Evolutionary conservation across 2,329 filamentous ascomycete genomes (phyloP).

Genomic region (Phyllosticta ampelicida): DNA sequence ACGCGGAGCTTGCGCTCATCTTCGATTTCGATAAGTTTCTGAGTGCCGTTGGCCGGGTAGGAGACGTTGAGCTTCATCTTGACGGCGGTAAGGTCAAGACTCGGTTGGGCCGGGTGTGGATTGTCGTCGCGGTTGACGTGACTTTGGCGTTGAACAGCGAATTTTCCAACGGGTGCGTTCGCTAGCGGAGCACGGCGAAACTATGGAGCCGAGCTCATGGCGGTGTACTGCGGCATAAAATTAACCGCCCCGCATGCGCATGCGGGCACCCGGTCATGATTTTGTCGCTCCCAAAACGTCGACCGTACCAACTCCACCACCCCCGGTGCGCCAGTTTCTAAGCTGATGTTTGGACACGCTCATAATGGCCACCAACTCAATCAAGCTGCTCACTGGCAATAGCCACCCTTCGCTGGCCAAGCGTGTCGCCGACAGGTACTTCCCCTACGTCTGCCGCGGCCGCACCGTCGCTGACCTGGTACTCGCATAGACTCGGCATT

Average conservation of each 20-base stretch:
- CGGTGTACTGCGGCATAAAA: slow-evolving; percentile 4
- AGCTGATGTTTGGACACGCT: not conserved
- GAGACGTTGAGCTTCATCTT: slow-evolving; percentile 69
- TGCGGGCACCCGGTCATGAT: slow-evolving; percentile 1
- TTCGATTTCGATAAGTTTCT: slow-evolving; percentile 98
- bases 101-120: slow-evolving; percentile 4
- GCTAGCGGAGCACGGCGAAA: slow-evolving; percentile 9
- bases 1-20: slow-evolving; percentile 98
- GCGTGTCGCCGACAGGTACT: slow-evolving; percentile 55
- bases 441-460: slow-evolving; percentile 1
- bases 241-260: not conserved
- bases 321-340: not conserved
- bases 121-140: slow-evolving; percentile 10
- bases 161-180: slow-evolving; percentile 9
- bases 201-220: not conserved
- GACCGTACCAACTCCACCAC: slow-evolving; percentile 3
- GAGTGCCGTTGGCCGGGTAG: slow-evolving; percentile 98
- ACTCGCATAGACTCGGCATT: slow-evolving; percentile 53
- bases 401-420: slow-evolving; percentile 63
- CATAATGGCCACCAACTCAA: slow-evolving; percentile 59
- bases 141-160: slow-evolving; percentile 1
- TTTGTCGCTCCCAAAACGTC: slow-evolving; percentile 5
- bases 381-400: slow-evolving; percentile 66
- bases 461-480: slow-evolving; percentile 14
- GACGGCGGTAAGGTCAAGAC: slow-evolving; percentile 11